Evolutionary conservation across 1,284 basidiomycete genomes (phyloP).

Genomic region (Tausonia pullulans): DNA sequence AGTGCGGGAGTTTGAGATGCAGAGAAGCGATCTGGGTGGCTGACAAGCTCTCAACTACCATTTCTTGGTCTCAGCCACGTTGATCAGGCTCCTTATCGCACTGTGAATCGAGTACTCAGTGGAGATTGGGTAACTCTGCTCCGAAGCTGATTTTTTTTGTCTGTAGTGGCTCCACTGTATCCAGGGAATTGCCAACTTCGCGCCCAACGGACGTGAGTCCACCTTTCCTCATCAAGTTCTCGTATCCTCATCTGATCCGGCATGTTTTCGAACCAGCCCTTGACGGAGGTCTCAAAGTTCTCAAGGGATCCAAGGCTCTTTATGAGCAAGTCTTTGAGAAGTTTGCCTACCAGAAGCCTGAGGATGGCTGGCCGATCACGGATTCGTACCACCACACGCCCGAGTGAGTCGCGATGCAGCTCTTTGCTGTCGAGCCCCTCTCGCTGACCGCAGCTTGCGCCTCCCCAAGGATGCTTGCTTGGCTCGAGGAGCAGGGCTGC

Average conservation of each 20-base stretch:
- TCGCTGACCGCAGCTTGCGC: no score
- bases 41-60: no score
- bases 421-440: constrained; percentile 27
- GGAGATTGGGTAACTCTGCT: no score
- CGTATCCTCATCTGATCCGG: no score
- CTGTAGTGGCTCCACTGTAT: constrained; percentile 33
- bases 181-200: constrained; percentile 27
- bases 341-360: constrained; percentile 20
- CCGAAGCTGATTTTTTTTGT: no score
- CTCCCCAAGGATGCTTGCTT: constrained; percentile 9
- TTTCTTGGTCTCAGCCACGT: no score
- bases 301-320: constrained; percentile 1
- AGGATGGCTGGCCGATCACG: constrained; percentile 27
- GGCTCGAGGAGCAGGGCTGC: constrained; percentile 26
- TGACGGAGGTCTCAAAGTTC: constrained; percentile 37
- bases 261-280: no score
- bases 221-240: no score
- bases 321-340: constrained; percentile 9
- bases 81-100: no score
- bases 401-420: constrained; percentile 22
- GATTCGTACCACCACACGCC: constrained; percentile 29
- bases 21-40: no score
- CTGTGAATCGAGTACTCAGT: no score
- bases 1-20: no score
- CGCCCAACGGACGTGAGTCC: constrained; percentile 29